phyloP scores from a whole-genome alignment of 1,139 yeast species.

The Kurtzmaniella quercitrusa region DNA sequence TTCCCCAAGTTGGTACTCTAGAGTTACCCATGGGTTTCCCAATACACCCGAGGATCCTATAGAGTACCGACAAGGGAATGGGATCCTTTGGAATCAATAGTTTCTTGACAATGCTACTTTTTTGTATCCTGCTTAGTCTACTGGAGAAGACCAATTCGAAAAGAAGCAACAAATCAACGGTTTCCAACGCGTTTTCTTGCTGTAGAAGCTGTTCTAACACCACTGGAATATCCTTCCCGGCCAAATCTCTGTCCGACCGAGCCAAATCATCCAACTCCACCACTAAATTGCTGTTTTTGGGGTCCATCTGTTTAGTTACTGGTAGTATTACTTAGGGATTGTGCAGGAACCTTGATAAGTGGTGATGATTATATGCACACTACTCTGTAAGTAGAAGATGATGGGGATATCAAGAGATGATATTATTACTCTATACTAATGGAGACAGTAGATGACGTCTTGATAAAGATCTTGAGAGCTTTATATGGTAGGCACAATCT shows the following conservation, averaged over 20 bases:
- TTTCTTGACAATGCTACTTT: not conserved
- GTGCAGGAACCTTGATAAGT: not conserved
- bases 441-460: too few species aligned
- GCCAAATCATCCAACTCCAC: not conserved
- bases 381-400: too few species aligned
- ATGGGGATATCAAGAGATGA: too few species aligned
- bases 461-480: too few species aligned
- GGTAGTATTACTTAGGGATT: not conserved
- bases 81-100: not conserved
- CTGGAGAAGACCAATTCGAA: not conserved
- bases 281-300: not conserved
- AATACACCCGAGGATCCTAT: constrained; percentile 3
- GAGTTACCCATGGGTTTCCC: constrained; percentile 7
- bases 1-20: constrained; percentile 3
- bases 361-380: too few species aligned
- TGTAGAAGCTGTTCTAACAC: not conserved
- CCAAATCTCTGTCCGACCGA: not conserved
- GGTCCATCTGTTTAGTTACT: not conserved
- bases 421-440: too few species aligned
- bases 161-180: not conserved
- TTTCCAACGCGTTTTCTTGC: not conserved
- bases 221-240: not conserved
- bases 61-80: not conserved
- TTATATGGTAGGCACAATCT: too few species aligned
- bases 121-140: not conserved